Evolutionary conservation across 78 protist species (phyloP).

Genomic region (Dictyostelium firmibasis): DNA sequence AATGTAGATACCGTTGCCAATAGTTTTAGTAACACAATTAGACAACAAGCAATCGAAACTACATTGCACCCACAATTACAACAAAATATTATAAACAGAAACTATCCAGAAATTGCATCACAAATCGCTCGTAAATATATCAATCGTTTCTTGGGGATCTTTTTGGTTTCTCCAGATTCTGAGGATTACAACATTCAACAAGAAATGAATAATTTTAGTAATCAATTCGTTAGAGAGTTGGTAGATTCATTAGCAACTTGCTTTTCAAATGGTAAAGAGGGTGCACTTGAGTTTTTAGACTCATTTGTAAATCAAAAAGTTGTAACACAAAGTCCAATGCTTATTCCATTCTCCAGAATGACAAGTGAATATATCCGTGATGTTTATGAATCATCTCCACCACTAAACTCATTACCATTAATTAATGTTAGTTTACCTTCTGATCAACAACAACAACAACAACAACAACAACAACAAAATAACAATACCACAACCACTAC

Average conservation of each 20-base stretch:
- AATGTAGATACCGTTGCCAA: constrained; percentile 1
- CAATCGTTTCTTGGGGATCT: neutral
- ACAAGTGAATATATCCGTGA: neutral
- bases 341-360: neutral
- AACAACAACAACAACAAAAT: neutral
- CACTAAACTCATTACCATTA: neutral
- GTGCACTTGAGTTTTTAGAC: constrained; percentile 20
- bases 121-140: neutral
- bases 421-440: neutral
- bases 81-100: neutral
- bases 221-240: neutral
- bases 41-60: neutral
- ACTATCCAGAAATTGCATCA: neutral
- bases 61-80: neutral
- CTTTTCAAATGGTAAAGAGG: constrained; percentile 28
- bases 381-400: constrained; percentile 1
- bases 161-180: neutral
- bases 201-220: neutral
- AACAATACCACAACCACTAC: neutral
- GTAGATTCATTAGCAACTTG: constrained; percentile 1
- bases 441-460: neutral
- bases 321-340: neutral
- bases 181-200: neutral
- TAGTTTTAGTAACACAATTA: neutral
- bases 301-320: constrained; percentile 3